A percentile compares a stretch with the other conserved stretches of the same genome.
These are phyloP conservation scores for Acorus gramineus DNA, from an alignment of 106 monocot genomes.

Conservation along the genomic window DNA sequence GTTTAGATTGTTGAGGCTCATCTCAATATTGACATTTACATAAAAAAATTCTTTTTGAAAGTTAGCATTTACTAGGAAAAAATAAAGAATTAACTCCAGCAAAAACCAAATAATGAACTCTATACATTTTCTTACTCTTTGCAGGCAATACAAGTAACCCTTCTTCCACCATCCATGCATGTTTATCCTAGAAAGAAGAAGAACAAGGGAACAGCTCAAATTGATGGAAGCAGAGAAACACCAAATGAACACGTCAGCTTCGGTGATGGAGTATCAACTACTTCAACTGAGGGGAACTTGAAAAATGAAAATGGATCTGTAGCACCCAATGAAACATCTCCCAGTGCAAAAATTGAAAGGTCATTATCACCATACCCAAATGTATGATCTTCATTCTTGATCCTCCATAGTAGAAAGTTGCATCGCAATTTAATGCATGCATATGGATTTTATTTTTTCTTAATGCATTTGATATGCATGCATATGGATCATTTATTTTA, in stretches of 20 bases:
- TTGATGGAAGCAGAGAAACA: slow-evolving; percentile 5
- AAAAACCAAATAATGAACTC: no score
- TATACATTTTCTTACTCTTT: neutral
- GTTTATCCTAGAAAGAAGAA: slow-evolving; percentile 65
- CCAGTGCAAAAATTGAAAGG: slow-evolving; percentile 8
- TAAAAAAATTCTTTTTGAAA: no score
- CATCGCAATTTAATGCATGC: neutral
- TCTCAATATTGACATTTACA: no score
- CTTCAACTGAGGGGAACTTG: slow-evolving; percentile 7
- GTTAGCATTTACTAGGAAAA: no score
- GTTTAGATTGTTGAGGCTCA: no score
- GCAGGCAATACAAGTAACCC: slow-evolving; percentile 69
- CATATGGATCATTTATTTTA: no score
- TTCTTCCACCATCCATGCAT: slow-evolving; percentile 73
- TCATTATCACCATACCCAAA: slow-evolving; percentile 41
- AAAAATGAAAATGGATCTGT: slow-evolving; percentile 10
- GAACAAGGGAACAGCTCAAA: slow-evolving; percentile 3
- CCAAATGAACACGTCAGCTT: slow-evolving; percentile 7
- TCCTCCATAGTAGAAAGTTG: neutral
- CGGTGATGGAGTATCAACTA: slow-evolving; percentile 10
- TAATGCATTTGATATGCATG: neutral
- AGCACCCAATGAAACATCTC: slow-evolving; percentile 4
- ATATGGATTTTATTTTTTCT: neutral
- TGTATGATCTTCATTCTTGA: slow-evolving; percentile 11
- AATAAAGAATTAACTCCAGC: no score